phyloP scores from a whole-genome alignment of 441 rosid species.

The Metrosideros polymorpha region DNA sequence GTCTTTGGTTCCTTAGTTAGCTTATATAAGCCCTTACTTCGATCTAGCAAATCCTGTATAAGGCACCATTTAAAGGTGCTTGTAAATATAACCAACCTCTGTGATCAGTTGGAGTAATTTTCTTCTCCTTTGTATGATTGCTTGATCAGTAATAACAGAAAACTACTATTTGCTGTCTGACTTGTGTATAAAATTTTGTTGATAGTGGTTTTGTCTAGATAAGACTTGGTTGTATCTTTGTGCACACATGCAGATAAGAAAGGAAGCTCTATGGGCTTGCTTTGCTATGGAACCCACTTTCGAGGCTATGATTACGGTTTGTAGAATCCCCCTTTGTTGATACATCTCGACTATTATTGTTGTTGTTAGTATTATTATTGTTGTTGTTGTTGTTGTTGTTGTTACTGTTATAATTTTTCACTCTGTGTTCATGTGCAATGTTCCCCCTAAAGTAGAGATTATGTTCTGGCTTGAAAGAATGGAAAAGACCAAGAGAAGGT shows the following conservation, averaged over 20 bases:
- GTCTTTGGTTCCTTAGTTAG: background rate
- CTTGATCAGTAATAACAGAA: background rate
- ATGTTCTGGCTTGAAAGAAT: background rate
- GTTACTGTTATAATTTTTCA: background rate
- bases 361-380: background rate
- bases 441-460: background rate
- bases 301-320: slow-evolving; percentile 80
- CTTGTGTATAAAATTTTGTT: background rate
- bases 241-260: slow-evolving; percentile 52
- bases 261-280: slow-evolving; percentile 94
- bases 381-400: background rate
- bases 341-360: background rate
- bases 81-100: background rate
- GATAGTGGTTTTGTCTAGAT: background rate
- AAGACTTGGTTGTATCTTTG: background rate
- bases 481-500: background rate
- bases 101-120: background rate
- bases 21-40: background rate
- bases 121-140: background rate
- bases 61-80: background rate
- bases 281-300: slow-evolving; percentile 78
- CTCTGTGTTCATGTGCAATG: background rate
- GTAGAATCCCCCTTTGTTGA: background rate
- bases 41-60: background rate
- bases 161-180: background rate